Percentiles rank a stretch among this genome's conserved stretches.
phyloP scores from a whole-genome alignment of 345 rosid genomes.

The Populus deltoides region DNA sequence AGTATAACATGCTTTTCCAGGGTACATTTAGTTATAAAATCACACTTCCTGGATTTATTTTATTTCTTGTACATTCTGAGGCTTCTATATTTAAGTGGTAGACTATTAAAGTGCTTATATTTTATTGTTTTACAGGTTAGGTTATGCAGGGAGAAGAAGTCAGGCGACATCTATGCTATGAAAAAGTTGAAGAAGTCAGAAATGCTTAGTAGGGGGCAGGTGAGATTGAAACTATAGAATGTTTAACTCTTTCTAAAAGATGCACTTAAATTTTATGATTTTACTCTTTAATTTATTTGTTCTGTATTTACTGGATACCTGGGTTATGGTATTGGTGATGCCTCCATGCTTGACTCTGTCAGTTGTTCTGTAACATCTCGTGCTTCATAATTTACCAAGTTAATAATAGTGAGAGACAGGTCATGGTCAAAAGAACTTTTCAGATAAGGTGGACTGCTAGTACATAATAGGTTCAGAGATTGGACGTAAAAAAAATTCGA shows the following conservation, averaged over 20 bases:
- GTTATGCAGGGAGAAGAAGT: slow-evolving; percentile 74
- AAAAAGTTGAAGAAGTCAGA: slow-evolving; percentile 94
- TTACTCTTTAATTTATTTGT: not conserved
- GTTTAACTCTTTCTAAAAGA: not conserved
- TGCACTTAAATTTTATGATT: not conserved
- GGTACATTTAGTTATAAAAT: not conserved
- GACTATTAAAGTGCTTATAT: slow-evolving; percentile 3
- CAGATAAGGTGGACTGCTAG: not conserved
- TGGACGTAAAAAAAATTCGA: not conserved
- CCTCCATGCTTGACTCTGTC: not conserved
- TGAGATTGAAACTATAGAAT: slow-evolving; percentile 29
- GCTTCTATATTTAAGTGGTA: not conserved
- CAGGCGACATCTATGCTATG: slow-evolving; percentile 87
- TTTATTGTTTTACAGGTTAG: slow-evolving; percentile 58
- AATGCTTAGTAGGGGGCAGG: slow-evolving; percentile 98
- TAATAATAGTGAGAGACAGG: not conserved
- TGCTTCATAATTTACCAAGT: not conserved
- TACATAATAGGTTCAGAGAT: not conserved
- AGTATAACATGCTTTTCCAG: not conserved
- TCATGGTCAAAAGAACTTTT: not conserved
- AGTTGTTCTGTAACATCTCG: not conserved
- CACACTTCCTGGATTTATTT: not conserved
- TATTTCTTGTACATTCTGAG: not conserved
- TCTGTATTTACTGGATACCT: not conserved
- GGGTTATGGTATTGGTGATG: not conserved